phyloP scores from a whole-genome alignment of 192 early-diverging fungal species.

The Linnemannia hyalina region DNA sequence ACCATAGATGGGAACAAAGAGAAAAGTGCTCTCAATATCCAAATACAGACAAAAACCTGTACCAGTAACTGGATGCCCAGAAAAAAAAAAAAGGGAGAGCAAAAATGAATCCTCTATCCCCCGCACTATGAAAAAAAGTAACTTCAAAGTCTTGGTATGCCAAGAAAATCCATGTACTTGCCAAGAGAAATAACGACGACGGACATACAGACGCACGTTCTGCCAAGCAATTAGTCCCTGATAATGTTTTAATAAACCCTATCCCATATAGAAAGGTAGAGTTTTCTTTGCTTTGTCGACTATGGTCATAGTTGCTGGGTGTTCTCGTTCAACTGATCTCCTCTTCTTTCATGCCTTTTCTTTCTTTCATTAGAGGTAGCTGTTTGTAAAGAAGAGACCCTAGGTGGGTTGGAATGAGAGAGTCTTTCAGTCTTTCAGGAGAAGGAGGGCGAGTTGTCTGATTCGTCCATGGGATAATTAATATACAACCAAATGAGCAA shows the following conservation, averaged over 20 bases:
- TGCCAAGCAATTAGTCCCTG: neutral
- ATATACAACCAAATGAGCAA: neutral
- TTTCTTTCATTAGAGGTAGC: neutral
- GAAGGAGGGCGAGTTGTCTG: neutral
- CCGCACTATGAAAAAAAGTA: too few relatives aligned
- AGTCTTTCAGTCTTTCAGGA: neutral
- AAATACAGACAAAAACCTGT: slow-evolving; percentile 1
- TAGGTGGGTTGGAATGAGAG: neutral
- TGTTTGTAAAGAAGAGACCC: neutral
- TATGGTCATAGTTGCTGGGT: neutral
- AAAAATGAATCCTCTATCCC: neutral
- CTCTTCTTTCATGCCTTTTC: neutral
- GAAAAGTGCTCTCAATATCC: neutral
- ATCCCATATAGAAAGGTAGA: neutral
- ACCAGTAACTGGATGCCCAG: neutral
- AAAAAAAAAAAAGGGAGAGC: neutral
- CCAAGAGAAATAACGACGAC: neutral
- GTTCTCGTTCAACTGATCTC: neutral
- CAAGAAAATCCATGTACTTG: neutral
- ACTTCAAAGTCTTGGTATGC: neutral
- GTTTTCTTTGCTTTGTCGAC: neutral
- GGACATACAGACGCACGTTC: too few relatives aligned
- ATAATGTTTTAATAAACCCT: neutral
- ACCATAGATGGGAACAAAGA: neutral
- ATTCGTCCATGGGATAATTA: neutral